Conservation (phyloP, 2,329 filamentous ascomycete genomes). For the Cyphellophora attinorum region DNA sequence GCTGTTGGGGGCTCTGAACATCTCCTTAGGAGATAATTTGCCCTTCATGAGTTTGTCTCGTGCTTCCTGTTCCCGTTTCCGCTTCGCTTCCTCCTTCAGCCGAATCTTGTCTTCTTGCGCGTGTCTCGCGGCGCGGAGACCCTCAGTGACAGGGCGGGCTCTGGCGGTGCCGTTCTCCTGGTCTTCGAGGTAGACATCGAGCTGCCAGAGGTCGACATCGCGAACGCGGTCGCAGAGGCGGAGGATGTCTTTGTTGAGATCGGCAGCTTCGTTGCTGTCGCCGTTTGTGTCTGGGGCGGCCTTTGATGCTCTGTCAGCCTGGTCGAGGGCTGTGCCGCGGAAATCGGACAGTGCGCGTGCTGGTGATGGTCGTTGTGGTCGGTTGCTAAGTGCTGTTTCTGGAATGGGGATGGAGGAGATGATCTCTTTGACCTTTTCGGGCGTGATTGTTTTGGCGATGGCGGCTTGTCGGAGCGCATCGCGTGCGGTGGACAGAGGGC, state of each 20-base stretch:
- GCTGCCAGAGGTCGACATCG: constrained; percentile 68
- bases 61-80: constrained; percentile 48
- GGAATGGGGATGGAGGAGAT: constrained; percentile 20
- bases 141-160: constrained; percentile 56
- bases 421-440: constrained; percentile 29
- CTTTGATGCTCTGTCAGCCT: constrained; percentile 39
- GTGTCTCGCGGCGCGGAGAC: constrained; percentile 45
- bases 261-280: constrained; percentile 32
- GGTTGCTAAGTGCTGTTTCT: constrained; percentile 16
- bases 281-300: constrained; percentile 42
- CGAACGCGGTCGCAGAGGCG: constrained; percentile 70
- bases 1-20: constrained; percentile 44
- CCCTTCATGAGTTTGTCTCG: constrained; percentile 44
- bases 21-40: constrained; percentile 46
- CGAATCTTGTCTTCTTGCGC: constrained; percentile 42
- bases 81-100: constrained; percentile 45
- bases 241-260: constrained; percentile 62
- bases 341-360: constrained; percentile 17
- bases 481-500: constrained; percentile 47
- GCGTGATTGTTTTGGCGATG: constrained; percentile 34
- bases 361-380: constrained; percentile 14
- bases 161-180: constrained; percentile 60
- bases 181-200: constrained; percentile 84
- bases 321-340: constrained; percentile 23
- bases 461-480: constrained; percentile 50